Conservation (phyloP, 768 basidiomycete species). For the Lentinula detonsa region DNA sequence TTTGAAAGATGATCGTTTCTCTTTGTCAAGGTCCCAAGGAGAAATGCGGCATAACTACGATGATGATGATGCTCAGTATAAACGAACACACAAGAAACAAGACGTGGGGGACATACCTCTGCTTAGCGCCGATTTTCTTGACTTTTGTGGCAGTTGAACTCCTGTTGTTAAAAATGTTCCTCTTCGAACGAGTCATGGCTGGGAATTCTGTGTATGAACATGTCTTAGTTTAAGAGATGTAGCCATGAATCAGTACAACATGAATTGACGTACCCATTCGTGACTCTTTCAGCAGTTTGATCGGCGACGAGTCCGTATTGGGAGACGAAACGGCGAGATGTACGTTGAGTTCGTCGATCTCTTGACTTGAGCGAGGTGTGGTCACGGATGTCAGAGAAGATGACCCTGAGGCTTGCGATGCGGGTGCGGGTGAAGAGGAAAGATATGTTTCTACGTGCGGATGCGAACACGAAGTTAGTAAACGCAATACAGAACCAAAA, state of each 20-base stretch:
- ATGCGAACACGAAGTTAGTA: not conserved
- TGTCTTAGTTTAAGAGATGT: not conserved
- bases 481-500: not conserved
- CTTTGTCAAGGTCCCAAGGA: not conserved
- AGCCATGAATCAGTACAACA: not conserved
- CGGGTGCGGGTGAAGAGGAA: constrained; percentile 26
- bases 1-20: not conserved
- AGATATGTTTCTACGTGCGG: constrained; percentile 23
- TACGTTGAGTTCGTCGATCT: constrained; percentile 28
- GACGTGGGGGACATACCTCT: not conserved
- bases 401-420: constrained; percentile 13
- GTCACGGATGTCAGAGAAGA: not conserved
- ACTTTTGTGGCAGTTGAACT: not conserved
- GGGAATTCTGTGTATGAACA: not conserved
- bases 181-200: not conserved
- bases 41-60: not conserved
- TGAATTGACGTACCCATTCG: constrained; percentile 40
- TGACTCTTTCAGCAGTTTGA: constrained; percentile 30
- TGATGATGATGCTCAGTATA: not conserved
- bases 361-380: constrained; percentile 34
- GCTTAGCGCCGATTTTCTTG: not conserved
- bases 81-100: not conserved
- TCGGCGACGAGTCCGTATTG: constrained; percentile 33
- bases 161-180: not conserved
- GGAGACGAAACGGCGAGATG: constrained; percentile 46